Percentiles rank a stretch among this genome's conserved stretches.
Evolutionary conservation across 164 flowering plant species (phyloP).

Genomic region (Saururus chinensis): DNA sequence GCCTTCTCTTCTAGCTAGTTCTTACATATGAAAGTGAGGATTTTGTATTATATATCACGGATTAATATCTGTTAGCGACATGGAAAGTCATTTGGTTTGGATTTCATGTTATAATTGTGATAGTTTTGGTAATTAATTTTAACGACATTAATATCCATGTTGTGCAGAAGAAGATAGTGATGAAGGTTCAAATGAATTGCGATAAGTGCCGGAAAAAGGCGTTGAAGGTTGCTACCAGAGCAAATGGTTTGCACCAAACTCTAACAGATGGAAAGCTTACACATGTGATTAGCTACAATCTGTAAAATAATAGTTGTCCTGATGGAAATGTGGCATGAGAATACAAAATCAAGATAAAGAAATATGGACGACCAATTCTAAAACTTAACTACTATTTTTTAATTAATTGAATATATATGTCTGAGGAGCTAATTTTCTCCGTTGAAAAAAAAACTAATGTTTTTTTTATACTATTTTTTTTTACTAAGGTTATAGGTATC

Average conservation of each 20-base stretch:
- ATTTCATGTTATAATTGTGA: background rate
- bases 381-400: no score
- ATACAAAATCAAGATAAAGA: background rate
- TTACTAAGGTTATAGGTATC: no score
- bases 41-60: no score
- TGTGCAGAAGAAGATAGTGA: constrained; percentile 1
- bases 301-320: background rate
- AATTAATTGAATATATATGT: no score
- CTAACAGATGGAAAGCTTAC: no score
- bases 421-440: no score
- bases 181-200: constrained; percentile 1
- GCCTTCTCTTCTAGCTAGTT: no score
- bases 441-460: no score
- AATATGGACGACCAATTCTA: no score
- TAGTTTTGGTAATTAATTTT: background rate
- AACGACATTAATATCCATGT: background rate
- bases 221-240: background rate
- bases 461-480: no score
- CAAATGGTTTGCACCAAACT: background rate
- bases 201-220: background rate
- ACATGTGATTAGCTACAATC: background rate
- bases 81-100: background rate
- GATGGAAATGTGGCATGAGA: background rate
- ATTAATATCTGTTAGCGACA: background rate
- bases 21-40: no score